Evolutionary conservation across 768 basidiomycete species (phyloP).

Genomic region (Mycena polygramma): DNA sequence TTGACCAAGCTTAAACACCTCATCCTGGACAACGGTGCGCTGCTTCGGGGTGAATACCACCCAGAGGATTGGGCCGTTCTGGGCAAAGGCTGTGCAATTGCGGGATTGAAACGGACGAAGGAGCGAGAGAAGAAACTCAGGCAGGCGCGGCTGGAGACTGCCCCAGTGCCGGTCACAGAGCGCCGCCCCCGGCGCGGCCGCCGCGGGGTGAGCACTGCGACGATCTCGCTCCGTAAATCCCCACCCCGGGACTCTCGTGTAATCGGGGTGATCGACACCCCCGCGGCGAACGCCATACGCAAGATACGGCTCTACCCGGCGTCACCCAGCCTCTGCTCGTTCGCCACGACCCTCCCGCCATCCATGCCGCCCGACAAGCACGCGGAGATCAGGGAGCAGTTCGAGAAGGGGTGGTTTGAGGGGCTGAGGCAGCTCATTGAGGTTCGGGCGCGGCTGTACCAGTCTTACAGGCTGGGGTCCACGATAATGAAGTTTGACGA

Average conservation of each 20-base stretch:
- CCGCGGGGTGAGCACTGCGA: constrained; percentile 73
- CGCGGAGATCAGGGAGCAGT: constrained; percentile 60
- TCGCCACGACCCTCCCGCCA: constrained; percentile 58
- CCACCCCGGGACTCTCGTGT: constrained; percentile 38
- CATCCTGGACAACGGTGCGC: constrained; percentile 75
- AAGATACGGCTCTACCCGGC: constrained; percentile 73
- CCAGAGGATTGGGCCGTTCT: constrained; percentile 71
- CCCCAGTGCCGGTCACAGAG: constrained; percentile 25
- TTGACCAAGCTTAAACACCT: constrained; percentile 71
- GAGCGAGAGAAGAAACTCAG: constrained; percentile 76
- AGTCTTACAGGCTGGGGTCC: constrained; percentile 61
- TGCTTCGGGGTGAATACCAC: constrained; percentile 67
- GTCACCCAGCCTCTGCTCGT: constrained; percentile 59
- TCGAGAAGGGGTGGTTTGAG: constrained; percentile 73
- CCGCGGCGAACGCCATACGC: constrained; percentile 37
- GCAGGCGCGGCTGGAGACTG: constrained; percentile 59
- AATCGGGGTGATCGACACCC: constrained; percentile 17
- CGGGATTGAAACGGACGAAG: constrained; percentile 70
- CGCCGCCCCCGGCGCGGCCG: constrained; percentile 58
- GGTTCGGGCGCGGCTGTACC: constrained; percentile 58
- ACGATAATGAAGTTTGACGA: constrained; percentile 56
- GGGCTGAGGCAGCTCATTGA: constrained; percentile 67
- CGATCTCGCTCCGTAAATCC: constrained; percentile 67
- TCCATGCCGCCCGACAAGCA: constrained; percentile 50
- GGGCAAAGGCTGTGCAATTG: constrained; percentile 72